phyloP scores from a whole-genome alignment of 164 flowering plant genomes.

The Warburgia ugandensis region DNA sequence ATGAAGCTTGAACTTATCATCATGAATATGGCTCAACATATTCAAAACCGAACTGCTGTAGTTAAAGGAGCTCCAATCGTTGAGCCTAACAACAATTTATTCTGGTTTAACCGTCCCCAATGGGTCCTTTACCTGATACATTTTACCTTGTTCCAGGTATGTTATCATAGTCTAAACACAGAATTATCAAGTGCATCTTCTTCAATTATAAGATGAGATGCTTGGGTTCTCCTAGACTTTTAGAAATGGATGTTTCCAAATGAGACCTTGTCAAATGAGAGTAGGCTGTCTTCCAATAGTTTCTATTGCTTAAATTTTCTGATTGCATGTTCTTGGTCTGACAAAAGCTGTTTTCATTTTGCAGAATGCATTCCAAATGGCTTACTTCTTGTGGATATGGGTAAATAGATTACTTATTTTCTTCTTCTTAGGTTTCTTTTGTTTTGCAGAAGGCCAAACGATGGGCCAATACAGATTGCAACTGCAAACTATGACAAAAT shows the following conservation, averaged over 20 bases:
- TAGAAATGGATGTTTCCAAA: too few species aligned
- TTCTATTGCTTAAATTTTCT: too few species aligned
- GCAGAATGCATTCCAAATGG: constrained; percentile 77
- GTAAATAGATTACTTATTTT: constrained; percentile 20
- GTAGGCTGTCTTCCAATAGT: too few species aligned
- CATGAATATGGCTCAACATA: constrained; percentile 65
- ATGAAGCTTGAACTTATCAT: constrained; percentile 57
- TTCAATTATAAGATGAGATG: too few species aligned
- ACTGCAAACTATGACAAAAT: not conserved
- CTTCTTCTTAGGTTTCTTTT: not conserved
- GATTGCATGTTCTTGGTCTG: not conserved
- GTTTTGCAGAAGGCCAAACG: not conserved
- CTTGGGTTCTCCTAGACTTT: too few species aligned
- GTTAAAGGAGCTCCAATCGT: constrained; percentile 65
- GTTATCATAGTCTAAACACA: too few species aligned
- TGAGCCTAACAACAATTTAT: constrained; percentile 49
- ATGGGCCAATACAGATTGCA: too few species aligned
- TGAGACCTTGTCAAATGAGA: too few species aligned
- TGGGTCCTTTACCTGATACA: constrained; percentile 60
- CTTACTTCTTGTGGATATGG: constrained; percentile 55
- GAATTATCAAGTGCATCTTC: too few species aligned
- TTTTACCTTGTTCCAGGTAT: constrained; percentile 57
- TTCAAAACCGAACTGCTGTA: constrained; percentile 40
- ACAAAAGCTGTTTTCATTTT: not conserved
- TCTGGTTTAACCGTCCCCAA: constrained; percentile 62